phyloP scores from a whole-genome alignment of 228 moss, liverwort and hornwort species.

The Sphagnum fallax region DNA sequence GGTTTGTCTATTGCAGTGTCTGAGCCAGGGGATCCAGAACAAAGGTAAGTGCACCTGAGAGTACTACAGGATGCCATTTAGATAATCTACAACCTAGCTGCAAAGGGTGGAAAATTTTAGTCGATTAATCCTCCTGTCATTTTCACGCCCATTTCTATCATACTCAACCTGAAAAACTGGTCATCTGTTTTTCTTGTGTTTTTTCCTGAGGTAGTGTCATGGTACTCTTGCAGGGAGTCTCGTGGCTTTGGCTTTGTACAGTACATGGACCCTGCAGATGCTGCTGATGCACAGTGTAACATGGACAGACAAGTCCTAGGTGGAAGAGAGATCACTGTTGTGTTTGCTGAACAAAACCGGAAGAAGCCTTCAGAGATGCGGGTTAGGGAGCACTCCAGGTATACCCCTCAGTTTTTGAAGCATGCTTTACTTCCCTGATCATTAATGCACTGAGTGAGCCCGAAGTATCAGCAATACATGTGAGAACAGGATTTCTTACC shows the following conservation, averaged over 20 bases:
- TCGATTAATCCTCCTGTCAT: no score
- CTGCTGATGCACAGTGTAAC: slow-evolving; percentile 87
- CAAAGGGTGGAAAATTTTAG: no score
- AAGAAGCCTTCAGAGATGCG: slow-evolving; percentile 99
- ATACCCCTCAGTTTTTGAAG: slow-evolving; percentile 1
- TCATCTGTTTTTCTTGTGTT: no score
- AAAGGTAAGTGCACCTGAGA: no score
- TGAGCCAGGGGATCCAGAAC: no score
- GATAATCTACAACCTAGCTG: no score
- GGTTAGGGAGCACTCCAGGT: slow-evolving; percentile 77
- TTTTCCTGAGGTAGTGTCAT: no score
- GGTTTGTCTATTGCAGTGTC: no score
- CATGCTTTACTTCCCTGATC: neutral
- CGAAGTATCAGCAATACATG: neutral
- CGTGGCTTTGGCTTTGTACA: slow-evolving; percentile 81
- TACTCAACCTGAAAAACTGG: no score
- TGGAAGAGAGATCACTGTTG: slow-evolving; percentile 89
- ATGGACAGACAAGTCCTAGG: slow-evolving; percentile 94
- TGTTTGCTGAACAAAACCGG: slow-evolving; percentile 92
- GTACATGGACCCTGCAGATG: slow-evolving; percentile 88
- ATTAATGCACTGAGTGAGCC: neutral
- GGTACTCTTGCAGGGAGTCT: slow-evolving; percentile 46
- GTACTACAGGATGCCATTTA: no score
- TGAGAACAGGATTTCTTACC: neutral
- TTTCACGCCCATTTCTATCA: no score